Evolutionary conservation across 768 basidiomycete species (phyloP).

Genomic region (Epithele typhae): DNA sequence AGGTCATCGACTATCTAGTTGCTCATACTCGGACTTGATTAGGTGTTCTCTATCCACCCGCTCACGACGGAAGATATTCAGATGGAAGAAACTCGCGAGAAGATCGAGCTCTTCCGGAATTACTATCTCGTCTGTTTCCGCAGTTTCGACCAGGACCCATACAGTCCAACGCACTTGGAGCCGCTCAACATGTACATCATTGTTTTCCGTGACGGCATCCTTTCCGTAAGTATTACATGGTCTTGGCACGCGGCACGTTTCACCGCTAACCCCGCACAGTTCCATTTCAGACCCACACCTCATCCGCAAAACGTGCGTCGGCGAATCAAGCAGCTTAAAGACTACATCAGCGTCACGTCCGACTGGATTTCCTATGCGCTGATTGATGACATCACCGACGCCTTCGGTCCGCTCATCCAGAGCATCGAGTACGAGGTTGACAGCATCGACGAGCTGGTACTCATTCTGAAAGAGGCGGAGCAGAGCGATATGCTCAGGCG

Average conservation of each 20-base stretch:
- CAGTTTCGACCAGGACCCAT: conserved; percentile 97
- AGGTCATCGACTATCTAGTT: too few relatives aligned
- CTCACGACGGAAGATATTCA: conserved; percentile 98
- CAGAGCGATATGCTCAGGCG: conserved; percentile 96
- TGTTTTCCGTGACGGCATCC: conserved; percentile 93
- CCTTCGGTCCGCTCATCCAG: conserved; percentile 97
- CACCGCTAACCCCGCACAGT: conserved; percentile 48
- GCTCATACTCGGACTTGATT: too few relatives aligned
- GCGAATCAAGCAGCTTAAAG: conserved; percentile 97
- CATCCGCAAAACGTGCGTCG: conserved; percentile 98
- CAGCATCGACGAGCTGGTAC: conserved; percentile 94
- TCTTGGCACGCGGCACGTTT: conserved; percentile 11
- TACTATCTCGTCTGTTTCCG: conserved; percentile 99
- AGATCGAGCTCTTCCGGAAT: conserved; percentile 98
- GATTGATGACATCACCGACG: conserved; percentile 99
- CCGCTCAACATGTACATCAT: conserved; percentile 99
- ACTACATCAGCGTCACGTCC: conserved; percentile 97
- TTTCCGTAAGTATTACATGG: conserved; percentile 63
- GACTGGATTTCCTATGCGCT: conserved; percentile 99
- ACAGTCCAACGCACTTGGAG: conserved; percentile 95
- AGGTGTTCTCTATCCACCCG: conserved; percentile 97
- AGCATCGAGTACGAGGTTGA: conserved; percentile 99
- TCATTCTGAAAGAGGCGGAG: conserved; percentile 93
- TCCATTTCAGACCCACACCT: conserved; percentile 96
- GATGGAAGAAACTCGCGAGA: conserved; percentile 99